phyloP scores from a whole-genome alignment of 1,139 yeast genomes.

The Saccharomyces hybrid region DNA sequence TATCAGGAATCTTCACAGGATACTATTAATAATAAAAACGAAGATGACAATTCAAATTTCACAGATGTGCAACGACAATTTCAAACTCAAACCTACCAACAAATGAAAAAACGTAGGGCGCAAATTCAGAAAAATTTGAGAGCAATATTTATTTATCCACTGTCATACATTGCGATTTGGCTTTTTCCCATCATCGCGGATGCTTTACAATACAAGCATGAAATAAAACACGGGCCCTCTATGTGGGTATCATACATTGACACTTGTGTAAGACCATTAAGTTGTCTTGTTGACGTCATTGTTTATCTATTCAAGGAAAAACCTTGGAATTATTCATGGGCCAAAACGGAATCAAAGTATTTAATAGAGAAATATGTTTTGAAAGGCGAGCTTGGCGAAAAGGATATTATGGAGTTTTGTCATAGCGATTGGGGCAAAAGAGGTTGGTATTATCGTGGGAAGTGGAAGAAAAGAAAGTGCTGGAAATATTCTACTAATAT shows the following conservation, averaged over 20 bases:
- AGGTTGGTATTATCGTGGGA: slow-evolving; percentile 32
- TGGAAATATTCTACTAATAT: slow-evolving; percentile 25
- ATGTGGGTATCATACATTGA: slow-evolving; percentile 62
- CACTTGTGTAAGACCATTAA: slow-evolving; percentile 73
- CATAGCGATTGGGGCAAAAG: slow-evolving; percentile 21
- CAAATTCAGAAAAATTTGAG: slow-evolving; percentile 73
- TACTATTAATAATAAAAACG: background rate
- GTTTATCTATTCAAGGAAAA: slow-evolving; percentile 72
- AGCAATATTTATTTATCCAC: slow-evolving; percentile 74
- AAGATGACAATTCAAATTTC: slow-evolving; percentile 1
- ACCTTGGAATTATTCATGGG: slow-evolving; percentile 53
- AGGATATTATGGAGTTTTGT: slow-evolving; percentile 19
- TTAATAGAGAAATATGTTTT: slow-evolving; percentile 19
- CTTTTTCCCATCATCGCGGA: slow-evolving; percentile 71
- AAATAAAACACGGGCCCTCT: slow-evolving; percentile 42
- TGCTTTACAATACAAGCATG: slow-evolving; percentile 49
- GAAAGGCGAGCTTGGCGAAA: slow-evolving; percentile 26
- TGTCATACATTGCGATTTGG: slow-evolving; percentile 76
- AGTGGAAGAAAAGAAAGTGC: slow-evolving; percentile 19
- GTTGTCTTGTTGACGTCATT: slow-evolving; percentile 67
- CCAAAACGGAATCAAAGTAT: slow-evolving; percentile 18
- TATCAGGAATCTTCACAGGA: background rate
- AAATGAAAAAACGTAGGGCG: slow-evolving; percentile 53
- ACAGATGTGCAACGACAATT: slow-evolving; percentile 35
- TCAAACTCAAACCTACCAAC: slow-evolving; percentile 53